Evolutionary conservation across 78 protist species (phyloP).

Genomic region (Dictyostelium brefeldianum): DNA sequence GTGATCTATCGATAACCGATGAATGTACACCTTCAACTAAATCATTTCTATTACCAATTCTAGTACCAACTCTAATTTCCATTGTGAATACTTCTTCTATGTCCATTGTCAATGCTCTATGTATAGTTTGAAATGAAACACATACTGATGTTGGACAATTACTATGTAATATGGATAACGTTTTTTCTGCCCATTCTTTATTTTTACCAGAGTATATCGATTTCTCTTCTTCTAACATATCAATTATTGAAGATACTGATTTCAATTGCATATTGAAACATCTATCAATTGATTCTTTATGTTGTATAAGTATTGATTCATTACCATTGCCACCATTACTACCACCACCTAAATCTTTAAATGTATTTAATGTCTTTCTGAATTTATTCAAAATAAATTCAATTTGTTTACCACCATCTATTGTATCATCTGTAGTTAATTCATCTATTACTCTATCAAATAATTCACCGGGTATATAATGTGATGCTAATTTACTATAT

Average conservation of each 20-base stretch:
- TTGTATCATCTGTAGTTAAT: background rate
- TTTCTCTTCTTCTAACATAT: background rate
- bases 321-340: too few species aligned
- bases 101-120: background rate
- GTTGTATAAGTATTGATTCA: background rate
- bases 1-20: background rate
- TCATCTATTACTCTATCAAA: background rate
- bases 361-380: background rate
- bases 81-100: slow-evolving; percentile 9
- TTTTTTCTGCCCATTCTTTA: slow-evolving; percentile 18
- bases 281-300: slow-evolving; percentile 6
- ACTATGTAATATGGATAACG: background rate
- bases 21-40: background rate
- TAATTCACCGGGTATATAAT: background rate
- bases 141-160: slow-evolving; percentile 11
- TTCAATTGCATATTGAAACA: slow-evolving; percentile 1
- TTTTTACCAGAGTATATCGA: background rate
- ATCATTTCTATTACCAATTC: background rate
- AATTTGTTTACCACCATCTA: background rate
- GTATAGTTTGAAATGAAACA: background rate
- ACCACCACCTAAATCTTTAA: background rate
- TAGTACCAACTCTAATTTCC: slow-evolving; percentile 53
- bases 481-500: background rate
- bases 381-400: slow-evolving; percentile 3
- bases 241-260: slow-evolving; percentile 10